Evolutionary conservation across 2,329 filamentous ascomycete species (phyloP).

Genomic region (Catunica adiposa): DNA sequence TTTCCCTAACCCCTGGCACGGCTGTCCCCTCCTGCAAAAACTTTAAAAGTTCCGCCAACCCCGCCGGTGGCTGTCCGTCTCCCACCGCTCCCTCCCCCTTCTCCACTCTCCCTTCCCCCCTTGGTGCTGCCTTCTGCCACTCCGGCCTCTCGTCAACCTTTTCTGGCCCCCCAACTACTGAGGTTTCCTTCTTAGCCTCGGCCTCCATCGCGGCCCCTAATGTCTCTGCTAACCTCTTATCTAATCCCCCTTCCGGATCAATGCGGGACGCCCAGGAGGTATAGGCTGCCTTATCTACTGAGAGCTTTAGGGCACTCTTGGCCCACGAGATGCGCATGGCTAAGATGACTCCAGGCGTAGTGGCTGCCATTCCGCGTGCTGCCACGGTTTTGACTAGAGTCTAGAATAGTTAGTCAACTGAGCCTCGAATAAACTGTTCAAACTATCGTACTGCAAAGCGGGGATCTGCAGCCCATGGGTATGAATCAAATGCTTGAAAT

Average conservation of each 20-base stretch:
- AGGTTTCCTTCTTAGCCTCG: conserved; percentile 1
- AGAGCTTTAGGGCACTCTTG: conserved; percentile 29
- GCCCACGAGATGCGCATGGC: conserved; percentile 52
- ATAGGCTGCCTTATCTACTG: conserved; percentile 52
- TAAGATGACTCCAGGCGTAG: conserved; percentile 19
- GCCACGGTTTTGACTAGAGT: conserved; percentile 24
- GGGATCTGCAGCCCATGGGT: conserved; percentile 50
- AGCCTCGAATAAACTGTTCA: background rate
- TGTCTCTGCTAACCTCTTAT: conserved; percentile 21
- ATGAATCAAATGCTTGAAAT: conserved; percentile 46
- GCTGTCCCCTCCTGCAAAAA: conserved; percentile 68
- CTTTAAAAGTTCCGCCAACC: conserved; percentile 69
- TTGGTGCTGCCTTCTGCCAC: conserved; percentile 36
- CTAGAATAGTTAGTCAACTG: background rate
- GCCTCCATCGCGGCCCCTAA: background rate
- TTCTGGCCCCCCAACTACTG: conserved; percentile 6
- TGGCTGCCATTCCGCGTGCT: conserved; percentile 38
- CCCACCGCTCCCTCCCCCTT: conserved; percentile 16
- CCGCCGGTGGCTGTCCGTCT: conserved; percentile 18
- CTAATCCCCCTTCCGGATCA: conserved; percentile 19
- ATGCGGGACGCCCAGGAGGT: conserved; percentile 40
- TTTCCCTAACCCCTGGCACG: conserved; percentile 74
- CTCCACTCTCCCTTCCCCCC: conserved; percentile 30
- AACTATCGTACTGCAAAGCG: conserved; percentile 42
- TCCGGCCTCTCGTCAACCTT: conserved; percentile 18